A percentile compares a stretch with the other conserved stretches of the same genome.
Evolutionary conservation across 495 filamentous ascomycete species (phyloP).

Genomic region (Apodospora peruviana): DNA sequence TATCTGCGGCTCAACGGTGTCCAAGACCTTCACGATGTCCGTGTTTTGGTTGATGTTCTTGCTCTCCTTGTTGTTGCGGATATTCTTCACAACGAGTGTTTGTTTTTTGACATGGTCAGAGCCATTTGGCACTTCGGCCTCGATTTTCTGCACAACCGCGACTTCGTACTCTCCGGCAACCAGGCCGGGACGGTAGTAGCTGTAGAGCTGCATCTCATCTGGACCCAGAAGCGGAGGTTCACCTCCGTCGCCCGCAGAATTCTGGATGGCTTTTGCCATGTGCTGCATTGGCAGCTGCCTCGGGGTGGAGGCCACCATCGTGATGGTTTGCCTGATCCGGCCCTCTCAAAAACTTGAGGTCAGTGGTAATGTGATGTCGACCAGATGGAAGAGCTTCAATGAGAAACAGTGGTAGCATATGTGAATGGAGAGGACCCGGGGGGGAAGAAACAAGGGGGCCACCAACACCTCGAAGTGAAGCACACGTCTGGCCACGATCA

Average conservation of each 20-base stretch:
- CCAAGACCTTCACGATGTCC: neutral
- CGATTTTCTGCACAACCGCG: slow-evolving; percentile 14
- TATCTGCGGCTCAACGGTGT: neutral
- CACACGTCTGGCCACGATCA: too few relatives aligned
- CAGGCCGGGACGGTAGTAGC: slow-evolving; percentile 27
- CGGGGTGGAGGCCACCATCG: neutral
- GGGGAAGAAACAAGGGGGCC: too few relatives aligned
- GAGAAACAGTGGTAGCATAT: too few relatives aligned
- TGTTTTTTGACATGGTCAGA: neutral
- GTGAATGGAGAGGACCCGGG: too few relatives aligned
- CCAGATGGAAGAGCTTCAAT: too few relatives aligned
- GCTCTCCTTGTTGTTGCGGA: neutral
- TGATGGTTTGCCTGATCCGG: too few relatives aligned
- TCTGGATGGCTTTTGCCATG: neutral
- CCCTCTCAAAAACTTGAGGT: too few relatives aligned
- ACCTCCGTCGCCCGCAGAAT: neutral
- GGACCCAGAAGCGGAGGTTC: neutral
- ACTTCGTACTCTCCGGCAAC: slow-evolving; percentile 19
- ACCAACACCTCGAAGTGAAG: too few relatives aligned
- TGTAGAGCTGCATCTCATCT: slow-evolving; percentile 25
- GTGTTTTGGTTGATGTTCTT: neutral
- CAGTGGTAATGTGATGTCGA: too few relatives aligned
- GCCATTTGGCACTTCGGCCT: neutral
- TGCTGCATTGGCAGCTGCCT: neutral
- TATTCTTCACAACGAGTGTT: neutral